phyloP scores from a whole-genome alignment of 305 asterid species.

The Petunia hybrid region DNA sequence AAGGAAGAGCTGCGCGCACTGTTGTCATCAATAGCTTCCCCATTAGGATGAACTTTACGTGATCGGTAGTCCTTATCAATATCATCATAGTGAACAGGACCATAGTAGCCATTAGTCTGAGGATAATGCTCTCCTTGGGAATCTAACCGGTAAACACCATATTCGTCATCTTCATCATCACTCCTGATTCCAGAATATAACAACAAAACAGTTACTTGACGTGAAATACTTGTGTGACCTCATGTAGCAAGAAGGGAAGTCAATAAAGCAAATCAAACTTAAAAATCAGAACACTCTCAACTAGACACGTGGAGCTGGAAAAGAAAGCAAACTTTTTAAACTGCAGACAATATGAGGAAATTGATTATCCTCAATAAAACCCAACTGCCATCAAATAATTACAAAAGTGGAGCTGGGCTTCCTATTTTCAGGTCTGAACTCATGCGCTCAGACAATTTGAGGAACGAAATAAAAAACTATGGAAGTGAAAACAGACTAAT shows the following conservation, averaged over 20 bases:
- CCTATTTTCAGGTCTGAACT: not conserved
- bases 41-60: slow-evolving; percentile 67
- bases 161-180: slow-evolving; percentile 80
- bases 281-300: slow-evolving; percentile 15
- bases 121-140: slow-evolving; percentile 57
- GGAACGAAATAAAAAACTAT: not conserved
- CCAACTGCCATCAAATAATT: not conserved
- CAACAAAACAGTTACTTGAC: slow-evolving; percentile 1
- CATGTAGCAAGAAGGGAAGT: slow-evolving; percentile 25
- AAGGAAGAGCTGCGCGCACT: slow-evolving; percentile 51
- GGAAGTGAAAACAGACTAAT: not conserved
- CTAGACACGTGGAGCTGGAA: slow-evolving; percentile 7
- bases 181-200: slow-evolving; percentile 61
- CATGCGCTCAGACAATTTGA: slow-evolving; percentile 16
- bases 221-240: slow-evolving; percentile 15
- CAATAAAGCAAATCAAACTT: slow-evolving; percentile 10
- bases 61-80: slow-evolving; percentile 59
- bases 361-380: slow-evolving; percentile 14
- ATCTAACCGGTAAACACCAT: slow-evolving; percentile 57
- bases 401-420: slow-evolving; percentile 23
- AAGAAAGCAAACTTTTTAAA: not conserved
- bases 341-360: not conserved
- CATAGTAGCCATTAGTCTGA: slow-evolving; percentile 63
- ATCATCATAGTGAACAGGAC: slow-evolving; percentile 59
- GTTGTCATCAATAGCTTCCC: slow-evolving; percentile 60